These are phyloP conservation scores for Jatropha curcas DNA, from an alignment of 345 rosid species.

Conservation along the genomic window DNA sequence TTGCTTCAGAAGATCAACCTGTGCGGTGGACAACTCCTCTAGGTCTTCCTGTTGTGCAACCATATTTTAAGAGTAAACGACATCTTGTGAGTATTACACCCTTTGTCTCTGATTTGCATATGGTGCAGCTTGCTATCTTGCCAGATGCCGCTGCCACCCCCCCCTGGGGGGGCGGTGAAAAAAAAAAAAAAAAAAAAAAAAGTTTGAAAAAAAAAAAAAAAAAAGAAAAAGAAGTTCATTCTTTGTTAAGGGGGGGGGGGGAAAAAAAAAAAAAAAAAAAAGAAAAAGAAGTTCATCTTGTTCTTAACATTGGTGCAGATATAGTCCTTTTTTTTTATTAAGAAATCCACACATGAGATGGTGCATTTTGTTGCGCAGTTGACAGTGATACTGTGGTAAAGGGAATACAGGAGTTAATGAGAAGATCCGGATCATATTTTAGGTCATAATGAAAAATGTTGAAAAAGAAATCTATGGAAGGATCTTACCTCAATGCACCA, in stretches of 20 bases:
- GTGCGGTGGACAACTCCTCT: constrained; percentile 94
- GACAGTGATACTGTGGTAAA: neutral
- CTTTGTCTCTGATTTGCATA: neutral
- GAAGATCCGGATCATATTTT: neutral
- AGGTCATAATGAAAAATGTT: neutral
- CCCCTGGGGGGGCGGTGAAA: too few relatives aligned
- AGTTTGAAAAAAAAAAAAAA: too few relatives aligned
- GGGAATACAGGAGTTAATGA: neutral
- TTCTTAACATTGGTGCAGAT: neutral
- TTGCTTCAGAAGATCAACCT: constrained; percentile 80
- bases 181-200: too few relatives aligned
- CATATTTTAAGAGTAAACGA: constrained; percentile 73
- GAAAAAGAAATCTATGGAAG: neutral
- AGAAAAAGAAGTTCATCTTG: too few relatives aligned
- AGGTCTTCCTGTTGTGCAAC: constrained; percentile 97
- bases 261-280: too few relatives aligned
- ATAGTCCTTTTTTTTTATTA: neutral
- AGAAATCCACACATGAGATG: neutral
- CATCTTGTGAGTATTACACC: constrained; percentile 60
- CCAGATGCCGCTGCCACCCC: too few relatives aligned
- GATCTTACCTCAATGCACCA: neutral
- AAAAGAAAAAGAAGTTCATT: too few relatives aligned
- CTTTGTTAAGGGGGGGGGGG: too few relatives aligned
- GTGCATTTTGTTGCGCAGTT: neutral
- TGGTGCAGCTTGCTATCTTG: neutral